Evolutionary conservation across 2,329 filamentous ascomycete species (phyloP).

Genomic region (Pseudopithomyces maydicus): DNA sequence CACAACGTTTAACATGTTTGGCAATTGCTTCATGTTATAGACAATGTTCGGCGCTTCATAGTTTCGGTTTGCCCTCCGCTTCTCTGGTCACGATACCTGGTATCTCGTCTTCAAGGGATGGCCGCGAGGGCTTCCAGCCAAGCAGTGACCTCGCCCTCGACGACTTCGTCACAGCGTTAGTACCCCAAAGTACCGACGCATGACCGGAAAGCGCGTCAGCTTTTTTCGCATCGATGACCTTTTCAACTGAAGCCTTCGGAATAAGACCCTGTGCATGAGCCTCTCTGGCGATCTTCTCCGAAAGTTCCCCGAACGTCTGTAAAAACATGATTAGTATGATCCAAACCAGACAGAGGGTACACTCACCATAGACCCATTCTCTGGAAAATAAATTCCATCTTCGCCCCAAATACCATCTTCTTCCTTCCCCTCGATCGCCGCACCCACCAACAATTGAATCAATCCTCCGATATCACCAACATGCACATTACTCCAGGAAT

Average conservation of each 20-base stretch:
- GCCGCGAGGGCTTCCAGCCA: slow-evolving; percentile 14
- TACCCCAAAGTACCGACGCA: slow-evolving; percentile 24
- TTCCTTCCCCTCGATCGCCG: slow-evolving; percentile 43
- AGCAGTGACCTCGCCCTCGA: slow-evolving; percentile 16
- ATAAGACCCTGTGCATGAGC: slow-evolving; percentile 21
- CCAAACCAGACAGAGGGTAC: not conserved
- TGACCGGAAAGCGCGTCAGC: slow-evolving; percentile 20
- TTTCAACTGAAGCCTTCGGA: slow-evolving; percentile 7
- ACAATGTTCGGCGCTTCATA: too few species aligned
- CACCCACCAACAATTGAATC: slow-evolving; percentile 58
- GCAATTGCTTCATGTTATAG: too few species aligned
- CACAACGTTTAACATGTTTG: too few species aligned
- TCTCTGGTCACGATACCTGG: slow-evolving; percentile 11
- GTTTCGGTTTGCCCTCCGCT: not conserved
- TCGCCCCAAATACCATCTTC: slow-evolving; percentile 54
- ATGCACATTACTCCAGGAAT: slow-evolving; percentile 58
- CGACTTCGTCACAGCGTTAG: slow-evolving; percentile 19
- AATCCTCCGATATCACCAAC: slow-evolving; percentile 64
- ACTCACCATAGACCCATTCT: slow-evolving; percentile 55
- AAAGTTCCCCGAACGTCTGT: slow-evolving; percentile 21
- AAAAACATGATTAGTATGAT: not conserved
- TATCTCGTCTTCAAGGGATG: slow-evolving; percentile 15
- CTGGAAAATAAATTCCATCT: slow-evolving; percentile 67
- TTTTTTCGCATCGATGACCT: slow-evolving; percentile 20
- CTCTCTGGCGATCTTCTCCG: slow-evolving; percentile 14